Conservation (phyloP, 1,284 basidiomycete genomes). For the Retiboletus fuscus region DNA sequence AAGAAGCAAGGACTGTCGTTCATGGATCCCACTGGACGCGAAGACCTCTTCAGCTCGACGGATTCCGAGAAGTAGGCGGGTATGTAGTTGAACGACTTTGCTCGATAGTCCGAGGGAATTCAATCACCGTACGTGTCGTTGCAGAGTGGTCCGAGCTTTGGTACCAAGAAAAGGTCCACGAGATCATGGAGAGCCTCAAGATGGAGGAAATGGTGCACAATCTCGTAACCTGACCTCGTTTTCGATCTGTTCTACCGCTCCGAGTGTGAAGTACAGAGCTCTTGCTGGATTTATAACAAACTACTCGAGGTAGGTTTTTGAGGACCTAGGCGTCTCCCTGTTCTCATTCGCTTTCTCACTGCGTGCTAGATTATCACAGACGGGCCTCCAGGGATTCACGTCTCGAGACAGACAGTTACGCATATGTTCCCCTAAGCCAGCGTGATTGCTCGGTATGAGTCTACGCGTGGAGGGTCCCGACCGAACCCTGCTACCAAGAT, state of each 20-base stretch:
- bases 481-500: slow-evolving; percentile 14
- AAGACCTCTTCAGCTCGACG: neutral
- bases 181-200: slow-evolving; percentile 20
- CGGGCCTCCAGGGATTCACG: no score
- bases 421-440: no score
- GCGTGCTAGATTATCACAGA: slow-evolving; percentile 29
- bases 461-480: slow-evolving; percentile 43
- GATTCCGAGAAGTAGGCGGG: no score
- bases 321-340: neutral
- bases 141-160: slow-evolving; percentile 37
- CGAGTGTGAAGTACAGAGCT: slow-evolving; percentile 32
- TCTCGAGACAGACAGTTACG: no score
- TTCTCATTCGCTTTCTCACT: neutral
- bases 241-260: slow-evolving; percentile 35
- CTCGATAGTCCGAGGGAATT: neutral
- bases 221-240: slow-evolving; percentile 33
- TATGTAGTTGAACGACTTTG: no score
- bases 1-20: slow-evolving; percentile 31
- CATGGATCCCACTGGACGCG: slow-evolving; percentile 35
- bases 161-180: slow-evolving; percentile 29
- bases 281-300: slow-evolving; percentile 38
- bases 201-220: slow-evolving; percentile 20
- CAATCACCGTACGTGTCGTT: neutral
- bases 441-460: slow-evolving; percentile 60
- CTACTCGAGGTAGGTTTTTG: slow-evolving; percentile 26